Evolutionary conservation across 2,329 filamentous ascomycete species (phyloP), one percentile per base, ranked within the genome.

Genomic region (Aureobasidium subglaciale): DNA sequence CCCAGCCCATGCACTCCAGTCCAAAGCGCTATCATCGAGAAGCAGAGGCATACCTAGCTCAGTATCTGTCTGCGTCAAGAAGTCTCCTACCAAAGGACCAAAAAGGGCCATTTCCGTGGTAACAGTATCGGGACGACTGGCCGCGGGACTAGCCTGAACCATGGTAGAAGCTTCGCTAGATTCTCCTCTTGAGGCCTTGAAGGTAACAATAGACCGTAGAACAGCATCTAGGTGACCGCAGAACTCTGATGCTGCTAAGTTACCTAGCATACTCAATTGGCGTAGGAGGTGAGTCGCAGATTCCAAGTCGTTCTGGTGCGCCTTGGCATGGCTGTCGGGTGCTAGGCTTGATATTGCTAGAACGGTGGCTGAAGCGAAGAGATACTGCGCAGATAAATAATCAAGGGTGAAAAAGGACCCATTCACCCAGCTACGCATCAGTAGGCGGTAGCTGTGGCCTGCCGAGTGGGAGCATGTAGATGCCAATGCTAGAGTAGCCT

Each of bases 391-490:
- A 61, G 72, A 69, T 43, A 73, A 73, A 62, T 75, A 77, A 57
- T 77, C 75, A 42, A 78, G 76, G 0, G 70, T 76, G 0, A 70
- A 65, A 54, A 77, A 76, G 0, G 73, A 71, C 0, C 76, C 76
- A 29, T 75, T 70, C 2, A 76, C 71, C 76, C 75, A 78, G 11
- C 68, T 69, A 5, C 75, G 68, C 2, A 70, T 73, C 0, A 78
- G 63, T 0, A 78, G 63, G 0, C 68, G 67, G 41, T 70, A 70
- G 0, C 75, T 77, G 30, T 78, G 72, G 0, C 73, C 68, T 0
- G 75, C 74, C 24, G 73, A 75, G 15, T 71, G 68, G 0, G 76
- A 68, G 52, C 75, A 78, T 0, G 75, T 73, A 49, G 54, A 41
- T 16, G 58, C 56, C n/a, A 59, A 50, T 13, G 56, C 58, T 20